These are phyloP conservation scores for Cryptococcus sp. DNA, from an alignment of 1,284 basidiomycete species.

Conservation along the genomic window DNA sequence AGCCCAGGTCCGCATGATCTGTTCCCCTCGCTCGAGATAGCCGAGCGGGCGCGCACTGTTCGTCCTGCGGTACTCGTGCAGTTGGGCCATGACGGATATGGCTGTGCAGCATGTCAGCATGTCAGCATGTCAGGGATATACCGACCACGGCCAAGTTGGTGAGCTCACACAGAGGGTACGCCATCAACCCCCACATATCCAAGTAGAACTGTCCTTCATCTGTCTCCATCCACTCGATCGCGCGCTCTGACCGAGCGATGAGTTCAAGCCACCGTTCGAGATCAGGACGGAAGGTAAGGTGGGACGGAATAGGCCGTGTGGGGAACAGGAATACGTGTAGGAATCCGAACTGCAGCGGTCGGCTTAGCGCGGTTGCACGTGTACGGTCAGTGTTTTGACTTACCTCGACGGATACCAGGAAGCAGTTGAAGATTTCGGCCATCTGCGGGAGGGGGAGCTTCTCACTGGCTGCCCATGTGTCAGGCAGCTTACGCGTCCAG, in stretches of 20 bases:
- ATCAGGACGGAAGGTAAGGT: slow-evolving; percentile 17
- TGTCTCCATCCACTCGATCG: slow-evolving; percentile 34
- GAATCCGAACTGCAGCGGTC: slow-evolving; percentile 14
- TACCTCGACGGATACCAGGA: slow-evolving; percentile 17
- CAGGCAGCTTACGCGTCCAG: slow-evolving; percentile 17
- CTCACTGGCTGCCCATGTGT: slow-evolving; percentile 14
- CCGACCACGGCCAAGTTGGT: no score
- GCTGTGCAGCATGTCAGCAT: no score
- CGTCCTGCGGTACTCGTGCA: no score
- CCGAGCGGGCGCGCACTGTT: no score
- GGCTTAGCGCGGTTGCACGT: no score
- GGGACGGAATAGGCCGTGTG: slow-evolving; percentile 9
- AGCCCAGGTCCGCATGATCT: no score
- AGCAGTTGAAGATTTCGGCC: slow-evolving; percentile 13
- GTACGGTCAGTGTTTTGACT: neutral
- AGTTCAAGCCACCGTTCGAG: slow-evolving; percentile 9
- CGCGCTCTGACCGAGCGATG: slow-evolving; percentile 11
- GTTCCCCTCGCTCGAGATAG: no score
- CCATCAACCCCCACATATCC: slow-evolving; percentile 16
- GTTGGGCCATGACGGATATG: no score
- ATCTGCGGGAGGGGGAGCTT: slow-evolving; percentile 12
- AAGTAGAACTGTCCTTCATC: slow-evolving; percentile 16
- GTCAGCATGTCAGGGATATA: no score
- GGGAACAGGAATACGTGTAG: slow-evolving; percentile 18
- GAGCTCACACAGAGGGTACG: slow-evolving; percentile 17